Evolutionary conservation across 2,329 filamentous ascomycete species (phyloP).

Genomic region (Neonectria hederae): DNA sequence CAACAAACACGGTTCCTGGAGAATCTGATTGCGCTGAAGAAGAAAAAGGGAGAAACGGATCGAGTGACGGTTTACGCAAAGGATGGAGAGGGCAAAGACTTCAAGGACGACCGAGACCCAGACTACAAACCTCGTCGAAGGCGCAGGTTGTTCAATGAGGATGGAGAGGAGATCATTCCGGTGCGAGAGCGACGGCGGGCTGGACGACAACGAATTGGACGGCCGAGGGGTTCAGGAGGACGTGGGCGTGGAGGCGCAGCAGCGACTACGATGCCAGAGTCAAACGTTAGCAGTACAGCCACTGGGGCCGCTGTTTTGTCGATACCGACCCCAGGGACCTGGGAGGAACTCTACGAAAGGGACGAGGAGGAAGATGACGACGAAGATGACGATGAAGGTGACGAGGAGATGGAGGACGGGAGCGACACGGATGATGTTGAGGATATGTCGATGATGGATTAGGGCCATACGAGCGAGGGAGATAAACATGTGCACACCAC

Average conservation of each 20-base stretch:
- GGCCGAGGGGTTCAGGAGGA: slow-evolving; percentile 34
- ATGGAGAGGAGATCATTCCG: slow-evolving; percentile 39
- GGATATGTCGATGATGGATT: slow-evolving; percentile 41
- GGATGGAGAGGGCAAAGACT: slow-evolving; percentile 53
- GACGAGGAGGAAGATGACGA: slow-evolving; percentile 37
- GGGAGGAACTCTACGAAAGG: slow-evolving; percentile 44
- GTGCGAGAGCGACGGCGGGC: slow-evolving; percentile 30
- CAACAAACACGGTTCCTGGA: slow-evolving; percentile 69
- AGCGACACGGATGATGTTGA: slow-evolving; percentile 42
- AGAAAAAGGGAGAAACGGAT: slow-evolving; percentile 70
- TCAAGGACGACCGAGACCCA: slow-evolving; percentile 53
- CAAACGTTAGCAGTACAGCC: slow-evolving; percentile 23
- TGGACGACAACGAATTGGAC: slow-evolving; percentile 32
- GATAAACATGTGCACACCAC: not conserved
- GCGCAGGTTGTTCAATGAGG: slow-evolving; percentile 40
- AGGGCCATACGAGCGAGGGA: not conserved
- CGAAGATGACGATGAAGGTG: slow-evolving; percentile 41
- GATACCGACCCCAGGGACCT: slow-evolving; percentile 48
- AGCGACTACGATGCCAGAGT: slow-evolving; percentile 14
- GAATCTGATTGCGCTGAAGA: slow-evolving; percentile 72
- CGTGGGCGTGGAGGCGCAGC: slow-evolving; percentile 25
- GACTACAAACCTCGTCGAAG: slow-evolving; percentile 50
- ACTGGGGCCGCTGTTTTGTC: slow-evolving; percentile 40
- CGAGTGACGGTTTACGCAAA: slow-evolving; percentile 68
- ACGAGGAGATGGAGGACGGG: slow-evolving; percentile 38